Percentiles rank a stretch among this genome's conserved stretches.
Conservation (phyloP, 2,329 filamentous ascomycete species). For the Ascosphaera aggregata region DNA sequence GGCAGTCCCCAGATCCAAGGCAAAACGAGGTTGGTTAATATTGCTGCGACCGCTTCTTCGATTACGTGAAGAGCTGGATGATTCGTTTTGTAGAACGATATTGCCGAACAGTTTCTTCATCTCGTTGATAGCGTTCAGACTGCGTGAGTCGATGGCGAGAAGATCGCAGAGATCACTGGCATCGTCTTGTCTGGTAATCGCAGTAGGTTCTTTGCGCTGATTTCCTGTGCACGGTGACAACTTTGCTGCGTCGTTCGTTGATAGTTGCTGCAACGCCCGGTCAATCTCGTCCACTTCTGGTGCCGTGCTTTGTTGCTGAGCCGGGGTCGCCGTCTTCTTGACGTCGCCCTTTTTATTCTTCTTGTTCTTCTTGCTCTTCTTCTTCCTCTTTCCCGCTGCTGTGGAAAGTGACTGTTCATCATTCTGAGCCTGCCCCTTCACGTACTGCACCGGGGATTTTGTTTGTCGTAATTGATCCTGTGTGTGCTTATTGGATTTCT, state of each 20-base stretch:
- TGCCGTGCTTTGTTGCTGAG: constrained; percentile 7
- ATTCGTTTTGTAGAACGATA: constrained; percentile 33
- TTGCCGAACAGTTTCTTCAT: constrained; percentile 58
- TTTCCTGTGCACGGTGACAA: constrained; percentile 4
- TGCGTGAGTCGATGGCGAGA: constrained; percentile 40
- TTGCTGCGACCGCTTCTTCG: constrained; percentile 19
- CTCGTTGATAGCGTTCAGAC: constrained; percentile 72
- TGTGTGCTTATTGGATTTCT: neutral
- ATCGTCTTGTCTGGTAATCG: constrained; percentile 14
- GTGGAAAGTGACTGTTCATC: constrained; percentile 5
- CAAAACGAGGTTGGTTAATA: constrained; percentile 29
- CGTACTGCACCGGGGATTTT: too few species aligned
- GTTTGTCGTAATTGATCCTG: too few species aligned
- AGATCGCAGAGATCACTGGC: constrained; percentile 25
- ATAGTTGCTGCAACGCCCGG: constrained; percentile 34
- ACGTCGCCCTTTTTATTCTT: constrained; percentile 16
- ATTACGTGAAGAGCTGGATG: constrained; percentile 19
- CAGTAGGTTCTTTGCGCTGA: neutral
- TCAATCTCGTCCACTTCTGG: constrained; percentile 40
- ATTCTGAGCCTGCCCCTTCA: too few species aligned
- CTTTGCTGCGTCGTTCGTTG: constrained; percentile 14
- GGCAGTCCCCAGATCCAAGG: constrained; percentile 28
- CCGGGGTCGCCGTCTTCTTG: constrained; percentile 1
- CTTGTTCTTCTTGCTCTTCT: constrained; percentile 37
- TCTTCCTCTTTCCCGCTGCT: constrained; percentile 27